A percentile compares a stretch with the other conserved stretches of the same genome.
Evolutionary conservation across 139 green algal species (phyloP).

Genomic region (Chlamydomonas asymmetrica): DNA sequence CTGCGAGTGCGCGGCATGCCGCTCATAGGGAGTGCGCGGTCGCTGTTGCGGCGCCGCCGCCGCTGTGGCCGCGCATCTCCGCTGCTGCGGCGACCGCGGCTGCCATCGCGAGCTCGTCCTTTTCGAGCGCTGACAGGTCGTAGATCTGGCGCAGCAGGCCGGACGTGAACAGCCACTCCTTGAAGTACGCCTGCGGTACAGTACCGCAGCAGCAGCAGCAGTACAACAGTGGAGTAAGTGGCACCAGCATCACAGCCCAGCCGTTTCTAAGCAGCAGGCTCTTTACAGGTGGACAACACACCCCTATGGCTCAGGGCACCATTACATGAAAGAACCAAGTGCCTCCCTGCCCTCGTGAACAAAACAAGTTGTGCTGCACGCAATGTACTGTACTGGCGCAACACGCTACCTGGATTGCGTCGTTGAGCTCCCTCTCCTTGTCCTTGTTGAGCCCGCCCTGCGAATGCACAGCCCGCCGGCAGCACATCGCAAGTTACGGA

Average conservation of each 20-base stretch:
- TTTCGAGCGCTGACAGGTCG: conserved; percentile 49
- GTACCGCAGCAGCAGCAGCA: neutral
- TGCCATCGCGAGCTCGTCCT: conserved; percentile 36
- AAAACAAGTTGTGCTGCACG: neutral
- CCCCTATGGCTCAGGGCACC: no score
- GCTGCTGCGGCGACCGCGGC: no score
- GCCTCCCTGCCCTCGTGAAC: neutral
- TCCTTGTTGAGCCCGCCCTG: conserved; percentile 43
- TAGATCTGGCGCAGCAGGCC: conserved; percentile 52
- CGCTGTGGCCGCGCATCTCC: no score
- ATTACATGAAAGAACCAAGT: no score
- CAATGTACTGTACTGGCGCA: no score
- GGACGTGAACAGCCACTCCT: conserved; percentile 43
- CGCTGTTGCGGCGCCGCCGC: no score
- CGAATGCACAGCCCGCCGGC: neutral
- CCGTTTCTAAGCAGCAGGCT: no score
- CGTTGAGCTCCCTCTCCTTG: conserved; percentile 48
- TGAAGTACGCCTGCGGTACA: conserved; percentile 16
- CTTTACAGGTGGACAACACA: no score
- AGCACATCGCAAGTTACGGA: no score
- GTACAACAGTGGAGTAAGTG: neutral
- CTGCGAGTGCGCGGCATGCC: no score
- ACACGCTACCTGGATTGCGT: conserved; percentile 46
- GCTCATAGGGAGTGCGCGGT: no score
- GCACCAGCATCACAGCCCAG: neutral